A percentile compares a stretch with the other conserved stretches of the same genome.
These are phyloP conservation scores for Paraphaeosphaeria sporulosa DNA, from an alignment of 2,329 filamentous ascomycete species.

Conservation along the genomic window DNA sequence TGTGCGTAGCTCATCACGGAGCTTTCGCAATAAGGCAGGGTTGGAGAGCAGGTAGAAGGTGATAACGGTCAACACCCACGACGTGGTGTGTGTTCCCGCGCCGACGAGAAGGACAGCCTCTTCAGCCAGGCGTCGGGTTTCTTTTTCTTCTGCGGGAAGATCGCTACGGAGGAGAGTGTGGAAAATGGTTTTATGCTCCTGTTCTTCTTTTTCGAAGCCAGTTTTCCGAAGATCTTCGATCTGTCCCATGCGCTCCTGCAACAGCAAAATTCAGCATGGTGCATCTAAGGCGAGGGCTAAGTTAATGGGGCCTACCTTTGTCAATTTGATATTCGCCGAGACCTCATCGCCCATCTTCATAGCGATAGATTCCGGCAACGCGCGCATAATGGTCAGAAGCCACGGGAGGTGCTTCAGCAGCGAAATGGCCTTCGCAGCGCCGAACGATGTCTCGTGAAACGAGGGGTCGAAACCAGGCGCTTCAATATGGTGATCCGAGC, in stretches of 20 bases:
- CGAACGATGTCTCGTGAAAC: slow-evolving; percentile 18
- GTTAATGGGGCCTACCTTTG: slow-evolving; percentile 2
- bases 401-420: slow-evolving; percentile 21
- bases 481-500: slow-evolving; percentile 19
- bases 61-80: slow-evolving; percentile 39
- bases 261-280: background rate
- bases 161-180: slow-evolving; percentile 18
- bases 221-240: slow-evolving; percentile 14
- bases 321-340: slow-evolving; percentile 15
- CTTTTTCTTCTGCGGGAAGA: slow-evolving; percentile 30
- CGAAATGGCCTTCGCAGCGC: slow-evolving; percentile 16
- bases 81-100: slow-evolving; percentile 36
- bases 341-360: slow-evolving; percentile 19
- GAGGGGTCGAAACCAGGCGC: slow-evolving; percentile 18
- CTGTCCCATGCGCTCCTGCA: slow-evolving; percentile 18
- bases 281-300: background rate
- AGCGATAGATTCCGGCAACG: slow-evolving; percentile 20
- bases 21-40: slow-evolving; percentile 27
- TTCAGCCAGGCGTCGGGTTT: slow-evolving; percentile 22
- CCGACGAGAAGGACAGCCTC: slow-evolving; percentile 35
- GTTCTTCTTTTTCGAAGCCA: background rate
- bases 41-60: slow-evolving; percentile 46
- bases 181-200: slow-evolving; percentile 19
- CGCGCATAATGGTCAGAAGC: slow-evolving; percentile 18
- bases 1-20: slow-evolving; percentile 31